phyloP scores from a whole-genome alignment of 441 rosid species.

The Jatropha multifida region DNA sequence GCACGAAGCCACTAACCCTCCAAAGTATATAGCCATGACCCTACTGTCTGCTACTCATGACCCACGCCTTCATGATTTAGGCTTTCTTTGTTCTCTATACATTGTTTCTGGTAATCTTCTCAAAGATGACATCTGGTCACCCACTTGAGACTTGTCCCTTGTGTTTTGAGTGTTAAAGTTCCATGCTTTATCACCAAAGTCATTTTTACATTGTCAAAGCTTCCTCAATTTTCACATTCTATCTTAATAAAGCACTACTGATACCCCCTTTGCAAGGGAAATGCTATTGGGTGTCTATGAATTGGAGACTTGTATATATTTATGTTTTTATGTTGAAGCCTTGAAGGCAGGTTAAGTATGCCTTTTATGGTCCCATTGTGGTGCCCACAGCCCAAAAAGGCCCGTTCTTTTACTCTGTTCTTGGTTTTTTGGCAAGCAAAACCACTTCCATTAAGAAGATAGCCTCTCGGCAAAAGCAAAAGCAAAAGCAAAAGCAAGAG shows the following conservation, averaged over 20 bases:
- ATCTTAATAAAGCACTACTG: neutral
- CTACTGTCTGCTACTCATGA: neutral
- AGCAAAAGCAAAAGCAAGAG: too few relatives aligned
- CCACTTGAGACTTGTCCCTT: neutral
- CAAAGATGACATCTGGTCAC: neutral
- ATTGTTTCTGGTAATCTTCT: neutral
- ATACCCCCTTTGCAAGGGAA: neutral
- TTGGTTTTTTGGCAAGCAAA: too few relatives aligned
- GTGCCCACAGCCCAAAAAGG: too few relatives aligned
- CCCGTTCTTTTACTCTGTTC: too few relatives aligned
- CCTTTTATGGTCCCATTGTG: too few relatives aligned
- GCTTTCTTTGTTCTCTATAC: neutral
- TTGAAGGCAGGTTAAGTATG: too few relatives aligned
- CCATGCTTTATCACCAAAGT: slow-evolving; percentile 1
- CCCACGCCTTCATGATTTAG: neutral
- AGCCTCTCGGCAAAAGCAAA: too few relatives aligned
- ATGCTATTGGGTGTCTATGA: neutral
- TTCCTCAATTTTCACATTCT: too few relatives aligned
- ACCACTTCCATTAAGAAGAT: too few relatives aligned
- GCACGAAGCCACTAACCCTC: neutral
- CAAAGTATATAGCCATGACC: slow-evolving; percentile 7
- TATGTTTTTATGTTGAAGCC: neutral
- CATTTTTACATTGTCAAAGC: neutral
- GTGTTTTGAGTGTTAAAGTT: neutral
- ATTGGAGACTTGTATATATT: neutral